Evolutionary conservation across 441 rosid species (phyloP).

Genomic region (Aleurites moluccanus): DNA sequence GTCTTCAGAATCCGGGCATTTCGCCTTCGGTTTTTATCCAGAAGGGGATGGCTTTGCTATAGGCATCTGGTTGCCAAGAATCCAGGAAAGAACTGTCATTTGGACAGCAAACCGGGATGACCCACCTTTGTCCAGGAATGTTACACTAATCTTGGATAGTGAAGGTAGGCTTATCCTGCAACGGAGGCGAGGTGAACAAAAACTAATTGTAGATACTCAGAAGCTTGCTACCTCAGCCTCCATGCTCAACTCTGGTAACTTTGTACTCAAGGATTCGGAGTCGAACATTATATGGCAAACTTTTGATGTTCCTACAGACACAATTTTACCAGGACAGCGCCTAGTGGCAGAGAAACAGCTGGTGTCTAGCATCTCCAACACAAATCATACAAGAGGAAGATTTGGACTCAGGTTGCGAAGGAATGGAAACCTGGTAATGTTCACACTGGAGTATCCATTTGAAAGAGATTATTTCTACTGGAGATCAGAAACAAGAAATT

Average conservation of each 20-base stretch:
- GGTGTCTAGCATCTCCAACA: constrained; percentile 18
- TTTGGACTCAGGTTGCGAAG: constrained; percentile 22
- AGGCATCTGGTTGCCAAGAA: constrained; percentile 28
- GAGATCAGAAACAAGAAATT: background rate
- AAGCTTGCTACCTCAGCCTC: constrained; percentile 27
- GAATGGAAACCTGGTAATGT: constrained; percentile 33
- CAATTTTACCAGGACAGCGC: constrained; percentile 29
- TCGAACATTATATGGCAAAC: constrained; percentile 30
- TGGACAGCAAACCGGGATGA: constrained; percentile 33
- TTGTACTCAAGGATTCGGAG: constrained; percentile 31
- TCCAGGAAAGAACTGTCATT: constrained; percentile 22
- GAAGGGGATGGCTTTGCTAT: constrained; percentile 23
- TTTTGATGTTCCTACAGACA: constrained; percentile 28
- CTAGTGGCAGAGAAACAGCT: background rate
- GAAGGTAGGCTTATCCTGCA: constrained; percentile 23
- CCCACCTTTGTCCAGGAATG: constrained; percentile 18
- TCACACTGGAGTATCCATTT: background rate
- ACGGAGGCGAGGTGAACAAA: background rate
- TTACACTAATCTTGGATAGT: constrained; percentile 15
- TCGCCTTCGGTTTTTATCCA: constrained; percentile 33
- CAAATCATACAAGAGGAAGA: constrained; percentile 20
- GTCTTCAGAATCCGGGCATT: constrained; percentile 24
- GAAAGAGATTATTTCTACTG: constrained; percentile 7
- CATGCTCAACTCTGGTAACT: constrained; percentile 40
- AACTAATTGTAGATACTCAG: background rate